phyloP scores from a whole-genome alignment of 2,329 filamentous ascomycete species.

The Arthrobotrys sinensis region DNA sequence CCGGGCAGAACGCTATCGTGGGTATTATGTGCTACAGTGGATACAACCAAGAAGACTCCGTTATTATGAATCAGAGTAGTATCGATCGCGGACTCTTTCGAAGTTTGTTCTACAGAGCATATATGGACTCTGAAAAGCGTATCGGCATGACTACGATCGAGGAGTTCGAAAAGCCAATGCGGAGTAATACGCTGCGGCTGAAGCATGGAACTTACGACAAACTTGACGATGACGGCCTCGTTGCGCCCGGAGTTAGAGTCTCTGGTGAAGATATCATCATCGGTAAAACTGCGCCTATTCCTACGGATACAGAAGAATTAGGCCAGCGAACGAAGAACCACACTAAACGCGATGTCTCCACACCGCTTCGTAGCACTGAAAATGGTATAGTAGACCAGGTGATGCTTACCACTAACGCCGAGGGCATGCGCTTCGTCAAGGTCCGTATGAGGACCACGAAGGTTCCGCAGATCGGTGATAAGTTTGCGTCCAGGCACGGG shows the following conservation, averaged over 20 bases:
- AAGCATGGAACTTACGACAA: conserved; percentile 98
- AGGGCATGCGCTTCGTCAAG: conserved; percentile 96
- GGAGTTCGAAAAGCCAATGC: conserved; percentile 93
- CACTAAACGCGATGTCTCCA: conserved; percentile 94
- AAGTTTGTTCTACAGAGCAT: conserved; percentile 97
- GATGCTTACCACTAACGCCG: conserved; percentile 91
- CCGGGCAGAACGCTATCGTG: conserved; percentile 97
- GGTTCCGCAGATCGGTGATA: conserved; percentile 98
- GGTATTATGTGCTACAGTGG: conserved; percentile 97
- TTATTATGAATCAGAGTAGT: conserved; percentile 99
- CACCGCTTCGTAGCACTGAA: conserved; percentile 92
- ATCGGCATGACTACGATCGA: conserved; percentile 94
- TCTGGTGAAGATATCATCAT: conserved; percentile 99
- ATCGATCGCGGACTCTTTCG: conserved; percentile 98
- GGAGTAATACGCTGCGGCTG: conserved; percentile 87
- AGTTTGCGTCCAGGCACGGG: conserved; percentile 98
- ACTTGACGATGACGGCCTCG: conserved; percentile 94
- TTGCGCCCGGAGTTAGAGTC: conserved; percentile 92
- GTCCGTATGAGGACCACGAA: conserved; percentile 98
- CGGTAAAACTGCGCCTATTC: conserved; percentile 96
- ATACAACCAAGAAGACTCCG: conserved; percentile 99
- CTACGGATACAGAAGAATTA: conserved; percentile 91
- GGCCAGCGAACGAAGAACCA: conserved; percentile 92
- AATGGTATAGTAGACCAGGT: conserved; percentile 97
- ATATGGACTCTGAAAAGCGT: conserved; percentile 96